Conservation (phyloP, 768 basidiomycete genomes). For the Phylloporus sp. region DNA sequence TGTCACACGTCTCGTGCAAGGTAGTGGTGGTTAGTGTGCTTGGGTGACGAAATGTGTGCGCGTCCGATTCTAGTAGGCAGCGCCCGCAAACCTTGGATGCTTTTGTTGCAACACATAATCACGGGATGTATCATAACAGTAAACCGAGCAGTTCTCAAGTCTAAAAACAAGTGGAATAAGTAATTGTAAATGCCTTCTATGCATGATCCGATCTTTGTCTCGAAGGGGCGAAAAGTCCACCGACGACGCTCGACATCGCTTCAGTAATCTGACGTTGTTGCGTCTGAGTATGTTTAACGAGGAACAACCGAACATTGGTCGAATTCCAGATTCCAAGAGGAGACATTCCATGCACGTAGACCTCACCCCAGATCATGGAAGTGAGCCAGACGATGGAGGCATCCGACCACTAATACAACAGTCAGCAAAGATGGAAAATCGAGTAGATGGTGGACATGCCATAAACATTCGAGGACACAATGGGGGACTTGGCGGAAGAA, state of each 20-base stretch:
- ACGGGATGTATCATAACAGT: no score
- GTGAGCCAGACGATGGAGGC: constrained; percentile 90
- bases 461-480: constrained; percentile 69
- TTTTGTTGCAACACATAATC: no score
- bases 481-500: constrained; percentile 67
- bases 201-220: constrained; percentile 27
- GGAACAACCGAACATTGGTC: constrained; percentile 84
- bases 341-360: constrained; percentile 86
- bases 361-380: constrained; percentile 91
- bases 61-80: no score
- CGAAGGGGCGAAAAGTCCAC: constrained; percentile 58
- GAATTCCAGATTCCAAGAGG: constrained; percentile 87
- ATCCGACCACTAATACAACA: constrained; percentile 72
- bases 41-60: no score
- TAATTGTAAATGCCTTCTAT: constrained; percentile 7
- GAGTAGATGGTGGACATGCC: constrained; percentile 39
- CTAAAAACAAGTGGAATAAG: not conserved
- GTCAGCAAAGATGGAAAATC: not conserved
- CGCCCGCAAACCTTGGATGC: no score
- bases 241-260: constrained; percentile 75
- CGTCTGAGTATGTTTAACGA: constrained; percentile 78
- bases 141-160: not conserved
- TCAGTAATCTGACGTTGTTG: constrained; percentile 72
- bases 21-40: no score
- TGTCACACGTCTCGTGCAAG: no score